Evolutionary conservation across 345 rosid species (phyloP), one percentile per base, ranked within the genome.

Genomic region (Xanthoceras sorbifolium): DNA sequence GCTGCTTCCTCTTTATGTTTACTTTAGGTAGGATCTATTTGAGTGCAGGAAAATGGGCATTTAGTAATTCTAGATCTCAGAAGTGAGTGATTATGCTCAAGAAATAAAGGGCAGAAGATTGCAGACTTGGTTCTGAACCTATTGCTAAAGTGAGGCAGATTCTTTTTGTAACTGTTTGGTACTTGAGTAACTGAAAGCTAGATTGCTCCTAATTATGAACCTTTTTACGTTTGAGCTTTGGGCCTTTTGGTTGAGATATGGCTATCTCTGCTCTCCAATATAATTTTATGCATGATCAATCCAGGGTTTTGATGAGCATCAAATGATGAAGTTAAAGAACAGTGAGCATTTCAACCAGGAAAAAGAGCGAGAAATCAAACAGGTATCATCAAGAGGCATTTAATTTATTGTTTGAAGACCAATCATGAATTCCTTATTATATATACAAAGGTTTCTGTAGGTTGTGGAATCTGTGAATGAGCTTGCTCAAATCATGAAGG

Each of bases 401-500:
- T 55, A 67, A 11, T 42, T 34, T 61, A 8, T 64, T 28, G 5
- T 76, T 69, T 65, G 31, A 40, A 60, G 38, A 34, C 40, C 32
- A 17, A 40, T 38, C 12, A 5, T 14, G 4, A 17, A 22, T 71
- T 34, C 54, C 55, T 38, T 40, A 34, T 25, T 72, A 38, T 14
- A 59, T 60, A 72, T 60, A 3, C 9, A 36, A 71, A 55, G 28
- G 8, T 36, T 57, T 72, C 55, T 59, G 72, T 80, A 96, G 99
- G 98, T 92, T 73, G 93, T 92, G 76, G 95, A 92, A 81, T 93
- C 98, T 0, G 99, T 92, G 72, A 89, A 88, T 42, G 99, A 96
- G 82, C 97, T 96, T 40, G 99, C 98, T 77, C 97, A 92, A 85
- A 90, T 96, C 74, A 92, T 93, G 98, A 96, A 92, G 83, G 99